Conservation (phyloP, 1,284 basidiomycete genomes). For the Rhodotorula mucilaginosa region DNA sequence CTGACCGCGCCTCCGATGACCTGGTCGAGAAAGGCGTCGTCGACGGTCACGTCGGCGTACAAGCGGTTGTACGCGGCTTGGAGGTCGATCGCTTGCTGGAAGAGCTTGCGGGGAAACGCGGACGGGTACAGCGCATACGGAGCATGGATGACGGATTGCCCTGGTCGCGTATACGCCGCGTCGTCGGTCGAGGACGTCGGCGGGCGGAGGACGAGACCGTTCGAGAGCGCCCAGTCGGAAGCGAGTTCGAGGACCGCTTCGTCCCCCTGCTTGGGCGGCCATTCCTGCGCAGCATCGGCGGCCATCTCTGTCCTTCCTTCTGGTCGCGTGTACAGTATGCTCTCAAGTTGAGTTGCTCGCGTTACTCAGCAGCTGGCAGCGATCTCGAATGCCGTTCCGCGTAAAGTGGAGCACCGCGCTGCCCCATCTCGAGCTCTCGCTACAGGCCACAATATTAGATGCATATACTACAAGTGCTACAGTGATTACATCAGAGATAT, state of each 20-base stretch:
- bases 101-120: constrained; percentile 74
- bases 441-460: too few species aligned
- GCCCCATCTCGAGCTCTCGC: too few species aligned
- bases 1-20: constrained; percentile 80
- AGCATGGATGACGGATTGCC: constrained; percentile 67
- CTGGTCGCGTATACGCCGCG: constrained; percentile 14
- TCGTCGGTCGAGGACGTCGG: constrained; percentile 48
- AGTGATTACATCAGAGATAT: too few species aligned
- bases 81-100: constrained; percentile 64
- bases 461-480: too few species aligned
- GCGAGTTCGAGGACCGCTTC: constrained; percentile 50
- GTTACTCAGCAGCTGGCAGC: too few species aligned
- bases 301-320: neutral
- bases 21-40: constrained; percentile 72
- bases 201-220: constrained; percentile 63
- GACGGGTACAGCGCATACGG: constrained; percentile 80
- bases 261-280: constrained; percentile 1
- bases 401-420: too few species aligned
- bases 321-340: too few species aligned
- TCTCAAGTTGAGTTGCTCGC: too few species aligned
- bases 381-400: too few species aligned
- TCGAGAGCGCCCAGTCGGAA: constrained; percentile 78
- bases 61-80: constrained; percentile 80
- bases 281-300: neutral
- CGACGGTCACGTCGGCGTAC: constrained; percentile 79